These are phyloP conservation scores for Clarireedia homoeocarpa DNA, from an alignment of 2,329 filamentous ascomycete species.

Conservation along the genomic window DNA sequence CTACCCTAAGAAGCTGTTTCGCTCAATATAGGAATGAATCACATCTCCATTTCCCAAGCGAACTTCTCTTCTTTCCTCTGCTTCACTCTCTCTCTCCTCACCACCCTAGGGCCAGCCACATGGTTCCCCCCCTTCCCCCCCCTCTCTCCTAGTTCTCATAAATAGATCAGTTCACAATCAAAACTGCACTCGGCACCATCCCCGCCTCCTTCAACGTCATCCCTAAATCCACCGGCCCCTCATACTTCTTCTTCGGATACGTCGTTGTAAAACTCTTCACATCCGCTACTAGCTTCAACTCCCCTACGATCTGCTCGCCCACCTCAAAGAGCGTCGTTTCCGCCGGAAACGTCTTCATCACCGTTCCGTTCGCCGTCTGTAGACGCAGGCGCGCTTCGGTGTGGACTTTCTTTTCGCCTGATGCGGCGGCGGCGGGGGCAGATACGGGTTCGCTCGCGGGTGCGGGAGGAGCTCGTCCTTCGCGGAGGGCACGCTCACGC, in stretches of 20 bases:
- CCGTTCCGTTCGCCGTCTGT: conserved; percentile 66
- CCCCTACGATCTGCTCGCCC: conserved; percentile 63
- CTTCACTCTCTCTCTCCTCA: not conserved
- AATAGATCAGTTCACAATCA: conserved; percentile 56
- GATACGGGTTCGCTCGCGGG: conserved; percentile 19
- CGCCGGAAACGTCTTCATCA: conserved; percentile 81
- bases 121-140: not conserved
- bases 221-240: conserved; percentile 64
- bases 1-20: no score
- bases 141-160: no score
- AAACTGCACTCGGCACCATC: conserved; percentile 79
- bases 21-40: no score
- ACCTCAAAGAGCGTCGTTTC: conserved; percentile 93
- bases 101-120: not conserved
- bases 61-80: no score
- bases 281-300: conserved; percentile 54
- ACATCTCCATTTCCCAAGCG: no score
- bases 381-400: conserved; percentile 75
- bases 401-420: conserved; percentile 43
- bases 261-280: conserved; percentile 76
- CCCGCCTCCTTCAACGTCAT: conserved; percentile 91
- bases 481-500: conserved; percentile 75
- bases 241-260: conserved; percentile 78
- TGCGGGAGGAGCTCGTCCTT: conserved; percentile 53
- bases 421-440: conserved; percentile 32